A percentile compares a stretch with the other conserved stretches of the same genome.
Evolutionary conservation across 352 stramenopile genomes (phyloP).

Genomic region (Phytophthora cryptogea): DNA sequence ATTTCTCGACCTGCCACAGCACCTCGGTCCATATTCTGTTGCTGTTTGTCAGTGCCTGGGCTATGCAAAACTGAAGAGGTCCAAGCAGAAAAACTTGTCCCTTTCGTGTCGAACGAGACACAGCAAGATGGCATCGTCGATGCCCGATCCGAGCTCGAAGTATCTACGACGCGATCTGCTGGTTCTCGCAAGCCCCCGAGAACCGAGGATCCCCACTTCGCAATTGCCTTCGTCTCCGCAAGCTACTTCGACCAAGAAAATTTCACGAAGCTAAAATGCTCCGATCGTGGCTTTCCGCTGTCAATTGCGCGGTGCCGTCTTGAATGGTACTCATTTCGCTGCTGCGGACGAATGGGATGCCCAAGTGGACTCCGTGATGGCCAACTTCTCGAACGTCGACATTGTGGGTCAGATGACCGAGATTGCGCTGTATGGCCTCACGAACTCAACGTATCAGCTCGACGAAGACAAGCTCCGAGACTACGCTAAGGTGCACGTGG

Average conservation of each 20-base stretch:
- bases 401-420: constrained; percentile 28
- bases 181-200: background rate
- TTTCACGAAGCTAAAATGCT: constrained; percentile 7
- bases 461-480: constrained; percentile 42
- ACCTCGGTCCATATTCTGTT: too few relatives aligned
- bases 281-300: constrained; percentile 9
- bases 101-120: constrained; percentile 16
- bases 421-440: constrained; percentile 18
- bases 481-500: constrained; percentile 70
- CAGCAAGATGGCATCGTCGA: background rate
- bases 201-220: constrained; percentile 2
- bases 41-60: background rate
- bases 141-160: background rate
- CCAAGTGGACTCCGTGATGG: constrained; percentile 19
- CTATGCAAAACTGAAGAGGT: constrained; percentile 16
- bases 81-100: constrained; percentile 13
- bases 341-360: constrained; percentile 18
- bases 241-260: background rate
- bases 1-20: too few relatives aligned
- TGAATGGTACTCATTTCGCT: constrained; percentile 1
- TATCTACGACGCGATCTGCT: constrained; percentile 7
- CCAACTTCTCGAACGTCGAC: constrained; percentile 18
- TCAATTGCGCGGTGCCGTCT: constrained; percentile 1
- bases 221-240: constrained; percentile 4
- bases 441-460: constrained; percentile 11